A percentile compares a stretch with the other conserved stretches of the same genome.
Conservation (phyloP, 371 early-diverging fungal species). For the Apophysomyces variabilis region DNA sequence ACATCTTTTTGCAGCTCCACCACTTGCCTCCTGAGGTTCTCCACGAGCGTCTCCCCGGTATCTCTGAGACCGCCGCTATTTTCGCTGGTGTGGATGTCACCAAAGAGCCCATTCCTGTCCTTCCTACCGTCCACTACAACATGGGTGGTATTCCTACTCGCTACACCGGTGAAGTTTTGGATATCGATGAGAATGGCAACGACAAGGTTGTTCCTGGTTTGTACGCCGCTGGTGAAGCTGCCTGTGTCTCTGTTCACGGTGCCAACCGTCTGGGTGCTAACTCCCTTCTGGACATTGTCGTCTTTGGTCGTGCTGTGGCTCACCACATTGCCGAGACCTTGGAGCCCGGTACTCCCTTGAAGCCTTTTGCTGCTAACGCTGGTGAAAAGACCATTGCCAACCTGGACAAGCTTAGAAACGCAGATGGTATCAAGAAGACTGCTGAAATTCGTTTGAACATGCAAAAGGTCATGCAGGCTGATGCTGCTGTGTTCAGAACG, state of each 20-base stretch:
- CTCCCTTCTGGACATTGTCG: constrained; percentile 96
- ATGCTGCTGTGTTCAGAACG: constrained; percentile 98
- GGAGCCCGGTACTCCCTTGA: constrained; percentile 86
- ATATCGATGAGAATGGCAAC: constrained; percentile 71
- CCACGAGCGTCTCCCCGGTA: constrained; percentile 95
- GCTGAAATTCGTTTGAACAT: constrained; percentile 91
- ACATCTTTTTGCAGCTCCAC: constrained; percentile 94
- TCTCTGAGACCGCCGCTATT: constrained; percentile 97
- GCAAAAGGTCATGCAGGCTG: constrained; percentile 97
- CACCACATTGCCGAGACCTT: constrained; percentile 92
- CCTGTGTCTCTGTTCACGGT: constrained; percentile 95
- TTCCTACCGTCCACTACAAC: constrained; percentile 99
- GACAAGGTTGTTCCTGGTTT: constrained; percentile 90
- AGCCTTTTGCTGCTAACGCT: constrained; percentile 82
- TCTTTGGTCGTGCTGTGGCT: constrained; percentile 96
- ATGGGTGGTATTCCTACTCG: constrained; percentile 99
- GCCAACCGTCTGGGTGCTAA: constrained; percentile 98
- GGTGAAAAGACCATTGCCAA: constrained; percentile 89
- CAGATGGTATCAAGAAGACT: constrained; percentile 80
- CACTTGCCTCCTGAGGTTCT: constrained; percentile 95
- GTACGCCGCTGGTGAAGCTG: constrained; percentile 95
- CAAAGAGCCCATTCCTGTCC: constrained; percentile 98
- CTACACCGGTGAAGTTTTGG: constrained; percentile 96
- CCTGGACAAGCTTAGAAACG: constrained; percentile 90
- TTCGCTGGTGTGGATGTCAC: constrained; percentile 98